Evolutionary conservation across 495 filamentous ascomycete species (phyloP).

Genomic region (Penicillium arizonense): DNA sequence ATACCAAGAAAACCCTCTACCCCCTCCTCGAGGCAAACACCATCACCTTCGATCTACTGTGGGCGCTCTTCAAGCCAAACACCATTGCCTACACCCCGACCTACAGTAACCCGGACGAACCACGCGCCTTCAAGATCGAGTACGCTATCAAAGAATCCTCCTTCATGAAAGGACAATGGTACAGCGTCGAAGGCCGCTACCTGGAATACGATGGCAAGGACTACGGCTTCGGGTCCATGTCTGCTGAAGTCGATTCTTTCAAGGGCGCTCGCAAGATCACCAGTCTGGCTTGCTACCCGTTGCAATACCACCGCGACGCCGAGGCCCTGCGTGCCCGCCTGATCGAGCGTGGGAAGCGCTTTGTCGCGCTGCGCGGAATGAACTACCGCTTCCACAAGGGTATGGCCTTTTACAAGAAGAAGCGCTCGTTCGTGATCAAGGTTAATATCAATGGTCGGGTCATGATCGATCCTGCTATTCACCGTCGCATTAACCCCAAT

Average conservation of each 20-base stretch:
- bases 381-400: constrained; percentile 83
- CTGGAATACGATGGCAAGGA: constrained; percentile 82
- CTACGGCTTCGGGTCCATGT: constrained; percentile 69
- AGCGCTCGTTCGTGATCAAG: constrained; percentile 67
- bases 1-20: constrained; percentile 77
- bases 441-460: constrained; percentile 88
- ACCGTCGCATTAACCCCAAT: constrained; percentile 85
- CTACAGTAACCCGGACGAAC: constrained; percentile 77
- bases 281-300: constrained; percentile 72
- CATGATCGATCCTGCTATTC: constrained; percentile 88
- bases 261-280: constrained; percentile 83
- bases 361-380: constrained; percentile 75
- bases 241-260: constrained; percentile 72
- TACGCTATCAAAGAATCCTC: constrained; percentile 68
- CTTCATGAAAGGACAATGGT: constrained; percentile 77
- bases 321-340: constrained; percentile 62
- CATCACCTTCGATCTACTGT: constrained; percentile 87
- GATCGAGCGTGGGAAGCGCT: constrained; percentile 83
- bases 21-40: constrained; percentile 79
- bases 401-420: constrained; percentile 80
- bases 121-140: constrained; percentile 87
- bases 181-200: constrained; percentile 77
- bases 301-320: constrained; percentile 79
- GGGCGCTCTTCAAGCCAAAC: constrained; percentile 91
- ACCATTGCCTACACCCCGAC: constrained; percentile 79